Evolutionary conservation across 345 rosid species (phyloP).

Genomic region (Erodium maritimum): DNA sequence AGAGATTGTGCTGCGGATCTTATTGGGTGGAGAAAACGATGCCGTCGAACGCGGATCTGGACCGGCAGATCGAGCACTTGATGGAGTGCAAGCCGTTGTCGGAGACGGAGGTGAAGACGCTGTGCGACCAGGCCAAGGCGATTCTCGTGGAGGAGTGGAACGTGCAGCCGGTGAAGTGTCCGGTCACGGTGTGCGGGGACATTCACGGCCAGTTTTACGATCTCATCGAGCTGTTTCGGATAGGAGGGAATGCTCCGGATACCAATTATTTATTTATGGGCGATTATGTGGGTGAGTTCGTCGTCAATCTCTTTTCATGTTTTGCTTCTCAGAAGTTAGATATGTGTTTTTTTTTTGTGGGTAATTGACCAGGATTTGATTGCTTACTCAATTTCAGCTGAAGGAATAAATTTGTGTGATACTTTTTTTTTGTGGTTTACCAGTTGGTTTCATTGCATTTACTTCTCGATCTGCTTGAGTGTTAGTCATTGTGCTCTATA

Average conservation of each 20-base stretch:
- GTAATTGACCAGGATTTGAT: neutral
- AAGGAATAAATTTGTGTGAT: no score
- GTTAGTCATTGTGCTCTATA: no score
- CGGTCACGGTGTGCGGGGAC: slow-evolving; percentile 98
- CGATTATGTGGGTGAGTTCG: slow-evolving; percentile 81
- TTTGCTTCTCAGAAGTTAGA: neutral
- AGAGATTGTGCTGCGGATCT: neutral
- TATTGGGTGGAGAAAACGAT: slow-evolving; percentile 22
- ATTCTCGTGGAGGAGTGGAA: slow-evolving; percentile 98
- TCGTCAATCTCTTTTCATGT: neutral
- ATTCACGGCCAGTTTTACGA: slow-evolving; percentile 99
- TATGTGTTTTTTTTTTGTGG: neutral
- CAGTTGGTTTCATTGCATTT: no score
- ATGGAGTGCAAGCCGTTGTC: slow-evolving; percentile 93
- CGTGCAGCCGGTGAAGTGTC: slow-evolving; percentile 99
- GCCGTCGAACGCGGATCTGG: slow-evolving; percentile 94
- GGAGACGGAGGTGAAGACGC: slow-evolving; percentile 80
- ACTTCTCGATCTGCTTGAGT: no score
- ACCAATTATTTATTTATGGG: slow-evolving; percentile 99
- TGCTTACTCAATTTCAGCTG: neutral
- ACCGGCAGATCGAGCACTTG: slow-evolving; percentile 93
- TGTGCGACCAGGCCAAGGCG: slow-evolving; percentile 94
- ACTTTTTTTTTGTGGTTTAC: no score
- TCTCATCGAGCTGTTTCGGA: slow-evolving; percentile 84
- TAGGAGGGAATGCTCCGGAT: slow-evolving; percentile 93